A percentile compares a stretch with the other conserved stretches of the same genome.
Conservation (phyloP, 1,284 basidiomycete genomes). For the Anthracocystis panici-leucophaei region DNA sequence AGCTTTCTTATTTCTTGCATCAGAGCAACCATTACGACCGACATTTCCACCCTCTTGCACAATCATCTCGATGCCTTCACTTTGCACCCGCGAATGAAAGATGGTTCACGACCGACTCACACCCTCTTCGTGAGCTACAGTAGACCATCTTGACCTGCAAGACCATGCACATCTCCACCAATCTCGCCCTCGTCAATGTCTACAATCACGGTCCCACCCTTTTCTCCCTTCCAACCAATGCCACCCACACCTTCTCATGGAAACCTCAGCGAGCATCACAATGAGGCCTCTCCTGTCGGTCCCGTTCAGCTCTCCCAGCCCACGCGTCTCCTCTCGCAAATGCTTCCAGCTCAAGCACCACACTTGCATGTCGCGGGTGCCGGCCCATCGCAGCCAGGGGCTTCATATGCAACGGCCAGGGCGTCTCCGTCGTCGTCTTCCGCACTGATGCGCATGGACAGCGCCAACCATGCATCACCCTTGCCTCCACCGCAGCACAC, state of each 20-base stretch:
- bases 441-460: background rate
- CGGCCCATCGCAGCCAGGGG: background rate
- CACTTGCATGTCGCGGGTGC: background rate
- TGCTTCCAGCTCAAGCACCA: conserved; percentile 20
- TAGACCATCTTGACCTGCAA: background rate
- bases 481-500: background rate
- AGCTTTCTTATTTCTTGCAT: background rate
- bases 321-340: conserved; percentile 22
- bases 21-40: background rate
- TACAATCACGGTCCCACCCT: conserved; percentile 3
- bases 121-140: background rate
- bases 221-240: conserved; percentile 7
- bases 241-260: conserved; percentile 10
- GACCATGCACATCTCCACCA: conserved; percentile 5
- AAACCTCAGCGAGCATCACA: conserved; percentile 6
- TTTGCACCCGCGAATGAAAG: background rate
- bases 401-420: background rate
- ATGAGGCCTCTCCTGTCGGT: background rate
- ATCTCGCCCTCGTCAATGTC: conserved; percentile 3
- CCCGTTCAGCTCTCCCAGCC: conserved; percentile 2
- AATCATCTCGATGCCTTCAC: background rate
- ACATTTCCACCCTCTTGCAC: background rate
- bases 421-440: background rate
- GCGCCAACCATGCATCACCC: background rate
- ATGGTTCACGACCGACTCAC: background rate